A percentile compares a stretch with the other conserved stretches of the same genome.
Conservation (phyloP, 768 basidiomycete genomes). For the Mycena polygramma region DNA sequence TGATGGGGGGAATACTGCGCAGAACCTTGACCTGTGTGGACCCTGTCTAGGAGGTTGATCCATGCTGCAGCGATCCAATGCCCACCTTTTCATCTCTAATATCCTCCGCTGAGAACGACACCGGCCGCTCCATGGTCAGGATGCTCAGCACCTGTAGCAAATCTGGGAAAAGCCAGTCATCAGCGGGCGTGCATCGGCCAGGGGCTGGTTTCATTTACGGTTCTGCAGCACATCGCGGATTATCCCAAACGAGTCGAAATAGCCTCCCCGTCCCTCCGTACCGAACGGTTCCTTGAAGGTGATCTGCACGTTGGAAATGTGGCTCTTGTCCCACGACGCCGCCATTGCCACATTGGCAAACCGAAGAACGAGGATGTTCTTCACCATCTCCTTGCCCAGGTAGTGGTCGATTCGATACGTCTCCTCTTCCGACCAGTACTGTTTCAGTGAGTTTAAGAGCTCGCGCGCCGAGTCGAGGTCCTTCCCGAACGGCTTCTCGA, state of each 20-base stretch:
- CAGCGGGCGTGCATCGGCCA: constrained; percentile 34
- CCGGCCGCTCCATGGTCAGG: constrained; percentile 97
- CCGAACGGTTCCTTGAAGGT: constrained; percentile 99
- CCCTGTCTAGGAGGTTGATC: constrained; percentile 21
- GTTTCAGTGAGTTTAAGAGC: constrained; percentile 83
- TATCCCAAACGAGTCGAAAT: constrained; percentile 99
- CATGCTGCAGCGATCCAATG: constrained; percentile 14
- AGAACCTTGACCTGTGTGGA: constrained; percentile 92
- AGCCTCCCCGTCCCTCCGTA: constrained; percentile 98
- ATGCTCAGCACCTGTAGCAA: constrained; percentile 95
- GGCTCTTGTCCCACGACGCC: constrained; percentile 95
- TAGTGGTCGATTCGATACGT: constrained; percentile 99
- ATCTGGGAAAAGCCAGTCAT: constrained; percentile 63
- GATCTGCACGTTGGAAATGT: constrained; percentile 96
- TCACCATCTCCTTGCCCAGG: constrained; percentile 99
- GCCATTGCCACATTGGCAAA: constrained; percentile 95
- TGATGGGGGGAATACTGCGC: constrained; percentile 88
- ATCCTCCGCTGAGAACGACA: constrained; percentile 97
- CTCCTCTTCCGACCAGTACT: constrained; percentile 95
- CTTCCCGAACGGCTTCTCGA: constrained; percentile 99
- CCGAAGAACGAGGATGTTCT: constrained; percentile 95
- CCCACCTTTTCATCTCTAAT: constrained; percentile 97
- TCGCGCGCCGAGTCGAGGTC: constrained; percentile 88
- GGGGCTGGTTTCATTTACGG: constrained; percentile 69
- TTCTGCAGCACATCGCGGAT: constrained; percentile 98